phyloP scores from a whole-genome alignment of 2,329 filamentous ascomycete genomes.

The Xylaria sp. region DNA sequence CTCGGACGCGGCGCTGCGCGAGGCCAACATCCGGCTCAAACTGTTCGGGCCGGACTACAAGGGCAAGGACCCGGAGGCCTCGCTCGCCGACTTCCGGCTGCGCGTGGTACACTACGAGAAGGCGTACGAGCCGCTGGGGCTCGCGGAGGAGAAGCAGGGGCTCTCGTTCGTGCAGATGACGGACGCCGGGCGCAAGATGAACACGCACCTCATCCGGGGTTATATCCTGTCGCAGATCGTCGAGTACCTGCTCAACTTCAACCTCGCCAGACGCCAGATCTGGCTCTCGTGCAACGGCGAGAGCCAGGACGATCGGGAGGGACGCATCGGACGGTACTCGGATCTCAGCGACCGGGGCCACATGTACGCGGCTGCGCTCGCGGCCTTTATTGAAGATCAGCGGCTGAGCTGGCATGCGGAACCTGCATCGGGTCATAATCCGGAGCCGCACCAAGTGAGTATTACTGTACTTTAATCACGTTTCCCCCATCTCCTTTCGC shows the following conservation, averaged over 20 bases:
- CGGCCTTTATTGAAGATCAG: slow-evolving; percentile 30
- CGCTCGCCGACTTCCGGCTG: slow-evolving; percentile 29
- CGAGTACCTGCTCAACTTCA: slow-evolving; percentile 38
- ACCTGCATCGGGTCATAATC: slow-evolving; percentile 25
- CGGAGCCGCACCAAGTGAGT: slow-evolving; percentile 20
- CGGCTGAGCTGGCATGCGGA: slow-evolving; percentile 25
- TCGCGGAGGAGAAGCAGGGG: slow-evolving; percentile 26
- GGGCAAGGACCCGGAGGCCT: slow-evolving; percentile 31
- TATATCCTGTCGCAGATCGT: slow-evolving; percentile 35
- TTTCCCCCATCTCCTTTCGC: no score
- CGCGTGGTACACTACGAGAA: slow-evolving; percentile 32
- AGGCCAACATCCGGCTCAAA: slow-evolving; percentile 35
- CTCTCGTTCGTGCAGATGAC: slow-evolving; percentile 35
- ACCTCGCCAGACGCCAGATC: slow-evolving; percentile 30
- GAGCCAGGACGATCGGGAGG: slow-evolving; percentile 28
- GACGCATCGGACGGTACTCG: slow-evolving; percentile 30
- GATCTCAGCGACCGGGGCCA: slow-evolving; percentile 29
- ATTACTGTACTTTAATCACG: neutral
- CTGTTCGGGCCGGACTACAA: slow-evolving; percentile 31
- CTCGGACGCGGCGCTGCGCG: slow-evolving; percentile 24
- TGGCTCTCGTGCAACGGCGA: slow-evolving; percentile 35
- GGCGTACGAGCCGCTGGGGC: slow-evolving; percentile 34
- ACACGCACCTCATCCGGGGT: slow-evolving; percentile 34
- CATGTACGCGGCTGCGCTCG: slow-evolving; percentile 22
- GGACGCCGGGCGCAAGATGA: slow-evolving; percentile 33